Percentiles rank a stretch among this genome's conserved stretches.
These are phyloP conservation scores for Anaeromyces robustus DNA, from an alignment of 192 early-diverging fungal genomes.

Conservation along the genomic window DNA sequence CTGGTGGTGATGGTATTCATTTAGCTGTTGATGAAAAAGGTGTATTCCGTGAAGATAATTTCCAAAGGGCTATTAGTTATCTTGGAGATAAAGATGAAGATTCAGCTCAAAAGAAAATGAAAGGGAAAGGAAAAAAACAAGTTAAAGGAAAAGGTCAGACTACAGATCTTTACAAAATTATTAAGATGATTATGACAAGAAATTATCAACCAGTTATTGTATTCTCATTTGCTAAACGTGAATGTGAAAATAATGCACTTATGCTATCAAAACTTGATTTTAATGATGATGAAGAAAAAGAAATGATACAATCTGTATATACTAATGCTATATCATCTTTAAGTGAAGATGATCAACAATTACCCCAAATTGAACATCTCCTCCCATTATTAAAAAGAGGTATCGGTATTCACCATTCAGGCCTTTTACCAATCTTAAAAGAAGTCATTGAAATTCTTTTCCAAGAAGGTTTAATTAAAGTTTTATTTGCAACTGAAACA, in stretches of 20 bases:
- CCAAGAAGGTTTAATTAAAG: slow-evolving; percentile 90
- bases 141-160: slow-evolving; percentile 17
- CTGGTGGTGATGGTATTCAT: slow-evolving; percentile 82
- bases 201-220: slow-evolving; percentile 98
- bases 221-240: slow-evolving; percentile 85
- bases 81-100: slow-evolving; percentile 26
- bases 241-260: slow-evolving; percentile 82
- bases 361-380: slow-evolving; percentile 88
- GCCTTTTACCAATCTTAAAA: slow-evolving; percentile 87
- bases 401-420: slow-evolving; percentile 94
- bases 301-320: slow-evolving; percentile 70
- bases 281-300: slow-evolving; percentile 69
- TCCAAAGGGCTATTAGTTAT: slow-evolving; percentile 69
- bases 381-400: slow-evolving; percentile 80
- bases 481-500: slow-evolving; percentile 97
- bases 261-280: slow-evolving; percentile 87
- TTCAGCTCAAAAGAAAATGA: neutral
- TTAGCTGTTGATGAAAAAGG: slow-evolving; percentile 93
- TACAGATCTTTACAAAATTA: slow-evolving; percentile 81
- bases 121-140: slow-evolving; percentile 28
- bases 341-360: slow-evolving; percentile 69
- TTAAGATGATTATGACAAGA: slow-evolving; percentile 87
- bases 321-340: slow-evolving; percentile 71
- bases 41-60: slow-evolving; percentile 87
- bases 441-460: slow-evolving; percentile 96